These are phyloP conservation scores for Blastomyces percursus DNA, from an alignment of 2,329 filamentous ascomycete species.

Conservation along the genomic window DNA sequence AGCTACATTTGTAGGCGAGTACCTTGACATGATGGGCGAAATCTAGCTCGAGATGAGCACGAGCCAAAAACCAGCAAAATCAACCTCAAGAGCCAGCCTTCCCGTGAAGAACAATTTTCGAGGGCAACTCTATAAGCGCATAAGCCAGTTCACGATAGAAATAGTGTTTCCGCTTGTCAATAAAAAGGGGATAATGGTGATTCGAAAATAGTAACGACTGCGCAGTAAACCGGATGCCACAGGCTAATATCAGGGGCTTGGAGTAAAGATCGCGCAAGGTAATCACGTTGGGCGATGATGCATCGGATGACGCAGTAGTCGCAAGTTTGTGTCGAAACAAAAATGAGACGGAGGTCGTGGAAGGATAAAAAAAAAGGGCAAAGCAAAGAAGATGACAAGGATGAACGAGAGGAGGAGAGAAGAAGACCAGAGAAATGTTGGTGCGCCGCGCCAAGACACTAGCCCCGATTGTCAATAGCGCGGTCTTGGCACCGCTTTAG, in stretches of 20 bases:
- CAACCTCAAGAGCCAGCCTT: background rate
- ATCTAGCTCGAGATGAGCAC: background rate
- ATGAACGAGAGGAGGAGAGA: background rate
- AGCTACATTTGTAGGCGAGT: conserved; percentile 9
- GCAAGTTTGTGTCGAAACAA: background rate
- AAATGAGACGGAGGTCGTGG: background rate
- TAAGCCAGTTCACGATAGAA: background rate
- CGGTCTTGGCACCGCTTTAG: too few species aligned
- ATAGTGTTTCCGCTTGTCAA: background rate
- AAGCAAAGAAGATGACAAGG: background rate
- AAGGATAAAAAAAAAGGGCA: background rate
- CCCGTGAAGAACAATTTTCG: background rate
- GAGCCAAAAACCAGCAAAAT: background rate
- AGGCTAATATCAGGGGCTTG: background rate
- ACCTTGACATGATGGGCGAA: conserved; percentile 7
- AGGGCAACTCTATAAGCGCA: background rate
- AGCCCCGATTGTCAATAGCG: too few species aligned
- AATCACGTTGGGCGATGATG: background rate
- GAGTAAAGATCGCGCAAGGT: background rate
- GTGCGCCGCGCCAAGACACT: too few species aligned
- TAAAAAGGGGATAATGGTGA: background rate
- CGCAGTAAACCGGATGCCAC: background rate
- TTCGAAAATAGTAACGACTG: background rate
- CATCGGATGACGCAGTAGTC: background rate
- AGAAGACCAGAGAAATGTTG: background rate